Percentiles rank a stretch among this genome's conserved stretches.
Conservation (phyloP, 805 yeast species). For the Candida glaebosa region DNA sequence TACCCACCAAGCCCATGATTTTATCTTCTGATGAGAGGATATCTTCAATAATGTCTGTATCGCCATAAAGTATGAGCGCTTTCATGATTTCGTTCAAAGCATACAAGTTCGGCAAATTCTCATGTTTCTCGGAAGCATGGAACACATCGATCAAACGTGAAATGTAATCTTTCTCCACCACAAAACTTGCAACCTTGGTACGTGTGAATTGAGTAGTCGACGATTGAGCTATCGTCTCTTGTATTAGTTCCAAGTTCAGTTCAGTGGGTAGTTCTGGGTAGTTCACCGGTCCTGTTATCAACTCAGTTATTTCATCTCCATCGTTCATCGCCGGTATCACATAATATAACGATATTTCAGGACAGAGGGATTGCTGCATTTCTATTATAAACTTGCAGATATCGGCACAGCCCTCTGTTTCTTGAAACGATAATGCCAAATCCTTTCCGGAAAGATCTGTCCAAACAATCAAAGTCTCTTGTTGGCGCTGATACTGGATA, state of each 20-base stretch:
- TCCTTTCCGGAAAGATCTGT: constrained; percentile 72
- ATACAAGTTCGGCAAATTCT: constrained; percentile 55
- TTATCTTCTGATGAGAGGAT: constrained; percentile 29
- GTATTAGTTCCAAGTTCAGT: constrained; percentile 49
- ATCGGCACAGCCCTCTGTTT: constrained; percentile 81
- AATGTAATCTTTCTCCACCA: constrained; percentile 55
- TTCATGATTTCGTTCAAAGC: constrained; percentile 71
- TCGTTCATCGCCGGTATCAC: constrained; percentile 51
- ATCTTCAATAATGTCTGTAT: constrained; percentile 36
- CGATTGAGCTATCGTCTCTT: constrained; percentile 57
- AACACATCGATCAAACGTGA: constrained; percentile 50
- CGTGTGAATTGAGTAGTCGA: constrained; percentile 62
- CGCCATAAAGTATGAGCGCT: constrained; percentile 68
- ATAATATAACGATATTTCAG: constrained; percentile 57
- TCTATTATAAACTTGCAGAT: constrained; percentile 76
- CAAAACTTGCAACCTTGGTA: constrained; percentile 53
- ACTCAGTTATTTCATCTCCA: constrained; percentile 61
- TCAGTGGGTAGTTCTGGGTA: constrained; percentile 58
- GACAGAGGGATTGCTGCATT: constrained; percentile 58
- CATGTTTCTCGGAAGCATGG: constrained; percentile 49
- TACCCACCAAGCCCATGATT: constrained; percentile 61
- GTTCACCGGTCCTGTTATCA: constrained; percentile 74
- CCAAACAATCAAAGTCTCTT: constrained; percentile 93
- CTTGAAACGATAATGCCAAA: constrained; percentile 89
- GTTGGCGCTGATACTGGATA: constrained; percentile 88